A percentile compares a stretch with the other conserved stretches of the same genome.
These are phyloP conservation scores for Leccinum pellstonianum DNA, from an alignment of 768 basidiomycete species.

Conservation along the genomic window DNA sequence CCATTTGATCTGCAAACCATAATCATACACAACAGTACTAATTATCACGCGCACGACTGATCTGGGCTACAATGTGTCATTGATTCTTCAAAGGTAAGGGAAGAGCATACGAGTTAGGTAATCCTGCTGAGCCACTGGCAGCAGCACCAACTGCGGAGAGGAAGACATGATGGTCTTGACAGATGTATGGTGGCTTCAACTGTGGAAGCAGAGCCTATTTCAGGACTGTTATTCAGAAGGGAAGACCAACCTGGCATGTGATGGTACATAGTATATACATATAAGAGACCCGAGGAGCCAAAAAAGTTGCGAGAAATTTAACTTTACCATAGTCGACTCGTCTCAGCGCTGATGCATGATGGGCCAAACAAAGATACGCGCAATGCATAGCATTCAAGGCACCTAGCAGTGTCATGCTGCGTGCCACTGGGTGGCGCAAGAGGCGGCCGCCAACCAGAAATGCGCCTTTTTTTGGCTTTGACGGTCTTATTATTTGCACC, in stretches of 20 bases:
- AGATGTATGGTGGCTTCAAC: not conserved
- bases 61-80: not conserved
- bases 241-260: not conserved
- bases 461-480: too few species aligned
- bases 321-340: too few species aligned
- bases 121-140: not conserved
- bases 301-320: not conserved
- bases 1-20: not conserved
- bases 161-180: not conserved
- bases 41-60: not conserved
- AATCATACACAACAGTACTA: not conserved
- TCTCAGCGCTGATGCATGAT: too few species aligned
- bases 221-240: not conserved
- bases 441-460: too few species aligned
- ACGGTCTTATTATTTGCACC: too few species aligned
- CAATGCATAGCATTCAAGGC: too few species aligned
- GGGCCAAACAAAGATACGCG: too few species aligned
- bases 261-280: not conserved
- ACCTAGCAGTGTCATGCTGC: too few species aligned
- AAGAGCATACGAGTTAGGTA: not conserved
- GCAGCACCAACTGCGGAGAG: not conserved
- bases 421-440: too few species aligned
- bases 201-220: not conserved
- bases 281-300: not conserved
- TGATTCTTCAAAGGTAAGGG: not conserved